Conservation (phyloP, 129 eudicot species). For the Lonicera japonica region DNA sequence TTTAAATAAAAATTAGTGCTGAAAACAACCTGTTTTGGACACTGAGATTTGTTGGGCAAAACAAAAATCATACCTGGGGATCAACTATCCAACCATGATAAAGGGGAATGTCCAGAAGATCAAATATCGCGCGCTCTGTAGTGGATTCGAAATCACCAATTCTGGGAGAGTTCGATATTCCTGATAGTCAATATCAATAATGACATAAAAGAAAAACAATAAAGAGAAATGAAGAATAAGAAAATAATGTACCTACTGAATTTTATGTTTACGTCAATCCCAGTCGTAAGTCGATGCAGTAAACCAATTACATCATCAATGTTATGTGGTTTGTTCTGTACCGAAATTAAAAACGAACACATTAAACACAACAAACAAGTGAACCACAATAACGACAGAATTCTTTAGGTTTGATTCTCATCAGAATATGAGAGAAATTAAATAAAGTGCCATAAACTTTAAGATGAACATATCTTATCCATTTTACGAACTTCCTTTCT, state of each 20-base stretch:
- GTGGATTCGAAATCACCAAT: slow-evolving; percentile 94
- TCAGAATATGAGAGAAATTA: neutral
- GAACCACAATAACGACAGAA: neutral
- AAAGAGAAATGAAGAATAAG: neutral
- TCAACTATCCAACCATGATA: slow-evolving; percentile 98
- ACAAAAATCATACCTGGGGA: slow-evolving; percentile 70
- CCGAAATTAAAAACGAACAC: slow-evolving; percentile 17
- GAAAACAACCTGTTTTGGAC: neutral
- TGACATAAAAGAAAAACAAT: neutral
- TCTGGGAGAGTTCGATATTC: slow-evolving; percentile 33
- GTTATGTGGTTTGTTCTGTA: slow-evolving; percentile 81
- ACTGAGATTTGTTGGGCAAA: neutral
- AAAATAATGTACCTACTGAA: slow-evolving; percentile 50
- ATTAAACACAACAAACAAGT: slow-evolving; percentile 1
- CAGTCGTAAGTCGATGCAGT: slow-evolving; percentile 86
- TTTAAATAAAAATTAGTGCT: no score
- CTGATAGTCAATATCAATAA: neutral
- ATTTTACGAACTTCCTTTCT: slow-evolving; percentile 2
- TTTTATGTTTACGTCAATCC: slow-evolving; percentile 88
- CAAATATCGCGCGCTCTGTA: slow-evolving; percentile 84
- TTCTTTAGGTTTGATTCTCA: slow-evolving; percentile 2
- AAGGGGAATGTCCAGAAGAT: slow-evolving; percentile 81
- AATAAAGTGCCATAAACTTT: neutral
- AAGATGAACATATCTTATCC: neutral
- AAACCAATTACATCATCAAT: slow-evolving; percentile 85